Conservation (phyloP, 306 rosid genomes). For the Prunus kanzakura region DNA sequence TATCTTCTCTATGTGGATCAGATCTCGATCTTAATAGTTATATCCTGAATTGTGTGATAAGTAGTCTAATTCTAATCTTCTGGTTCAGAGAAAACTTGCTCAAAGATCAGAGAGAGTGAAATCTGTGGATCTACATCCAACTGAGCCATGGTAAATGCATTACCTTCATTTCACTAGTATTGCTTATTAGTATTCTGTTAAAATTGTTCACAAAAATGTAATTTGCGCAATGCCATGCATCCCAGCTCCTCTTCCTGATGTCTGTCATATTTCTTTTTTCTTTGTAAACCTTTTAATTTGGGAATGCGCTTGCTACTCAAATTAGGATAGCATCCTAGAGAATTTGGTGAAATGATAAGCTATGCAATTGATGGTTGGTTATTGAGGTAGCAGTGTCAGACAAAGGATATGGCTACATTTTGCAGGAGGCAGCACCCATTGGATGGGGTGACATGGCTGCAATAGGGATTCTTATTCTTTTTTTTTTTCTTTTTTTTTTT, state of each 20-base stretch:
- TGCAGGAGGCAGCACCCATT: not conserved
- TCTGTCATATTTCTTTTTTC: not conserved
- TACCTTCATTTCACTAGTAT: not conserved
- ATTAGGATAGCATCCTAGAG: constrained; percentile 8
- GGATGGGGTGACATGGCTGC: not conserved
- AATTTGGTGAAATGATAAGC: not conserved
- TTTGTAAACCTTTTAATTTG: not conserved
- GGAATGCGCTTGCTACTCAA: not conserved
- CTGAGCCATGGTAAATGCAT: constrained; percentile 89
- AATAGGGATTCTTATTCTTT: not conserved
- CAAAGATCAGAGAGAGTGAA: constrained; percentile 78
- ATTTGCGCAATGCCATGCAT: not conserved
- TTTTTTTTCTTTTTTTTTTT: not conserved
- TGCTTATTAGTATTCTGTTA: not conserved
- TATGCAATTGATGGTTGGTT: not conserved
- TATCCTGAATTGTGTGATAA: constrained; percentile 17
- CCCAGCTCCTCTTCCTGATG: not conserved
- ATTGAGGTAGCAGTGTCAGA: not conserved
- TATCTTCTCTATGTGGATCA: constrained; percentile 10
- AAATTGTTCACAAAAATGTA: not conserved
- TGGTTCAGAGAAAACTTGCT: constrained; percentile 57
- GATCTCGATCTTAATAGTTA: constrained; percentile 19
- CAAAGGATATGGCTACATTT: not conserved
- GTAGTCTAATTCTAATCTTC: constrained; percentile 10
- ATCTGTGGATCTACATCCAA: constrained; percentile 99